Base-by-base conservation (phyloP, 768 basidiomycete genomes). In the Vishniacozyma victoriae region DNA sequence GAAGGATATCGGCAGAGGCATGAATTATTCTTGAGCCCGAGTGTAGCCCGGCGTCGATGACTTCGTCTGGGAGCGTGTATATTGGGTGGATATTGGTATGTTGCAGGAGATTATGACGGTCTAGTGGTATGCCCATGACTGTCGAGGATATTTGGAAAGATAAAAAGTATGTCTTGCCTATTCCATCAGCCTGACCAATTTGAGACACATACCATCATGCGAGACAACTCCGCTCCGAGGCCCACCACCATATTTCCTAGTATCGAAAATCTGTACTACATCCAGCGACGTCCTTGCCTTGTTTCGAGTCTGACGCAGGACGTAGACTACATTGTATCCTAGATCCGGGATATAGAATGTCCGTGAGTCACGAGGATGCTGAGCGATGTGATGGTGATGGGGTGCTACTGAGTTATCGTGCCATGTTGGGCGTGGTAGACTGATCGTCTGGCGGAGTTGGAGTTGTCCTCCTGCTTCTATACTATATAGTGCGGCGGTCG, bases 351-450 rank as follows among this genome's bases (percentile, higher is more conserved):
- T 27, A 18, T 44, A 44, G 19, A 44, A 44, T 6, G 31, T 27
- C 13, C 26, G 18, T n/a, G 23, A 16, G 15, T 26, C 12, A 16
- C 6, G 23, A n/a, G 42, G 42, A 20, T 44, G 42, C 27, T 44
- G 42, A 27, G 27, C 19, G 42, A 44, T 44, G 15, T 44, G 42
- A 29, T 44, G 42, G 11, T 23, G 42, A 20, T 44, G 42, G 7
- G 42, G 29, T n/a, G n/a, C n/a, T n/a, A 41, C 5, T 15, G 22
- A 16, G 40, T n/a, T 11, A 41, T 5, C 14, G 19, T 5, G 11
- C 18, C 14, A 19, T 24, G 11, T 13, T 26, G 27, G 27, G 24
- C 14, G 42, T 44, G 15, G 42, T 16, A 44, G 42, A 26, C 9
- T 27, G 24, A 44, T 26, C 23, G 16, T 31, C 12, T 44, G 27